Evolutionary conservation across 352 stramenopile species (phyloP), one percentile per base, ranked within the genome.

Genomic region (Phytopythium mirpurense): DNA sequence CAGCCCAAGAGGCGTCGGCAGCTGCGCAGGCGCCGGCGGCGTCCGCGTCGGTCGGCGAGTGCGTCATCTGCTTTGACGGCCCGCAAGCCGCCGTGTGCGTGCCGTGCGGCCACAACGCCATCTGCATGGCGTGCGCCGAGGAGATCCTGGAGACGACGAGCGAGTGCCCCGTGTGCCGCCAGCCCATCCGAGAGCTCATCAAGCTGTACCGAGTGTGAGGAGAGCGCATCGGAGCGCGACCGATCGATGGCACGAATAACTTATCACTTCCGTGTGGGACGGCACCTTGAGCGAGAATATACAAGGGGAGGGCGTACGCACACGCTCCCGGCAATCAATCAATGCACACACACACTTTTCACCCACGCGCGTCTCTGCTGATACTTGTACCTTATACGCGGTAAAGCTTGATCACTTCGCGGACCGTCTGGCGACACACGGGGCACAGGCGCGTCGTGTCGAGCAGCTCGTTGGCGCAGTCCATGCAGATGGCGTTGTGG

Each of bases 401-500:
- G 54, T 77, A 95, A 23, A 93, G 60, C 34, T 78, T 81, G 63
- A 95, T 78, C 41, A 91, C 67, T 40, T 95, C 79, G 18, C 82
- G 79, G 44, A 95, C 78, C 26, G 69, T 56, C 29, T 73, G 71
- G 37, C 85, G 85, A 15, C 83, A 95, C 51, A 95, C 83, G 5
- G 85, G 82, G 24, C 85, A 95, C 18, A 79, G 51, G 9, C 68
- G 68, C 18, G 74, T 84, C 3, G 77, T 83, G 35, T 75, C 64
- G 38, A 91, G 46, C 29, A 95, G 62, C 43, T 88, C 72, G 16
- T 75, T 59, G 0, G 84, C 84, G 49, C 85, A 95, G 57, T 74
- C 59, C 77, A 88, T 89, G 52, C 85, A 95, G 45, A 93, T 78
- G n/a, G 85, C 85, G 42, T 93, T 89, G 68, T 95, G 85, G 38